A percentile compares a stretch with the other conserved stretches of the same genome.
phyloP scores from a whole-genome alignment of 139 green algal species.

The Coelastrella sp. region DNA sequence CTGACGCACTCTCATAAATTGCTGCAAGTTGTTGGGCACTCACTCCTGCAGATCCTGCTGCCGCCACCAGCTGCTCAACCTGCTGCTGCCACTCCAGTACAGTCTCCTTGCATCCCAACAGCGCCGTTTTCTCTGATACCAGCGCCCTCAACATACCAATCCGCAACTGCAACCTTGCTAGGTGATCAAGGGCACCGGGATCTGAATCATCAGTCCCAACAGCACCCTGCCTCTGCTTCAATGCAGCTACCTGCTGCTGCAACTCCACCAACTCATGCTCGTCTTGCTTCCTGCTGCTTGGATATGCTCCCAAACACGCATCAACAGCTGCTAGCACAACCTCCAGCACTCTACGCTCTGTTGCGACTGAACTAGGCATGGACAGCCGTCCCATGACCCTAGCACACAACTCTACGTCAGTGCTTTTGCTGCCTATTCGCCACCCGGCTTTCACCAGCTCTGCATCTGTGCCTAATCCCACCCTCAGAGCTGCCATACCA shows the following conservation, averaged over 20 bases:
- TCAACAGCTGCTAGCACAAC: constrained; percentile 17
- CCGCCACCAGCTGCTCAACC: constrained; percentile 17
- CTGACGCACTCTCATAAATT: not conserved
- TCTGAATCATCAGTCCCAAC: not conserved
- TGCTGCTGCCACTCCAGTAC: constrained; percentile 40
- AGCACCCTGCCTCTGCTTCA: not conserved
- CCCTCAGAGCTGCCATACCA: constrained; percentile 50
- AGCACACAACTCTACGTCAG: constrained; percentile 50
- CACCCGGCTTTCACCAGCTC: constrained; percentile 61
- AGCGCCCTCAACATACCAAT: constrained; percentile 39
- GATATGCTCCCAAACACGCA: constrained; percentile 42
- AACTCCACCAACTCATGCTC: constrained; percentile 41
- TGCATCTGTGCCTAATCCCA: constrained; percentile 49
- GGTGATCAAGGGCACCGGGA: not conserved
- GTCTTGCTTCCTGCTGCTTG: constrained; percentile 51
- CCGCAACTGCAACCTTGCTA: not conserved
- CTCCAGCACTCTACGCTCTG: constrained; percentile 51
- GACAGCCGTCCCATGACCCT: constrained; percentile 55
- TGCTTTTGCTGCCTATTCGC: not conserved
- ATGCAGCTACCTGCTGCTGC: not conserved
- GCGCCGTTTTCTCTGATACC: constrained; percentile 49
- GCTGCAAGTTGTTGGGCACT: constrained; percentile 18
- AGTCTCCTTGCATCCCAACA: constrained; percentile 17
- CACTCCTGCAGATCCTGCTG: not conserved
- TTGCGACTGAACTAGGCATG: constrained; percentile 21